Evolutionary conservation across 192 early-diverging fungal genomes (phyloP), one percentile per base, ranked within the genome.

Genomic region (Coemansia sp.): DNA sequence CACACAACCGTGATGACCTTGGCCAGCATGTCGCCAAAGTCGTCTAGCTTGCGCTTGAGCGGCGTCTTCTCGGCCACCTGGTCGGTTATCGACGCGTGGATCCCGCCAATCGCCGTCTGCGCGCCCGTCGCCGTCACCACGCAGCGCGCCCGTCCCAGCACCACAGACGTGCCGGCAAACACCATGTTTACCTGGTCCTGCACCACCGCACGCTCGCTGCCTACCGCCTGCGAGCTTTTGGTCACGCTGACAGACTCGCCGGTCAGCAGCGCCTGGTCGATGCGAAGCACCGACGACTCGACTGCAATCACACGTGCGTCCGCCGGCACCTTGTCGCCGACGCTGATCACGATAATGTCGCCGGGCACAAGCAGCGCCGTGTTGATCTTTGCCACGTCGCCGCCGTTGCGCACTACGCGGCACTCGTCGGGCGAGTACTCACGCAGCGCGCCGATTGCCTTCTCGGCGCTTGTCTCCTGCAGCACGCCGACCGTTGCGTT

Each of bases 111-210:
- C 7, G 91, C 95, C 22, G 97, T 98, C 1, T 71, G 62, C 18
- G 88, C 53, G n/a, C 95, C 95, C 0, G 94, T 98, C 24, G 82
- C 71, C 24, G 90, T 91, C 42, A 97, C 95, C 30, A 99, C 85
- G 49, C 90, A 94, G 45, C 74, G 70, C 37, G 87, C 93, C 53
- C 94, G 95, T 27, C 95, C 97, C 30, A 94, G 75, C 24, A 91
- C 94, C 39, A 94, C 87, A n/a, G 93, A 88, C 6, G 95, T 98
- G 22, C 95, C 97, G 8, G 93, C 93, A 78, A 99, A 98, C 46
- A 99, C 73, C 81, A 98, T 94, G 82, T 99, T 99, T 57, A 83
- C 72, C 78, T 95, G 93, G 78, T 98, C 97, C 78, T 98, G 95
- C 80, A 92, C 92, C 50, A 97, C 95, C 25, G 89, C 91, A 1